Evolutionary conservation across 1,139 yeast genomes (phyloP).

Genomic region (Scheffersomyces segobiensis): DNA sequence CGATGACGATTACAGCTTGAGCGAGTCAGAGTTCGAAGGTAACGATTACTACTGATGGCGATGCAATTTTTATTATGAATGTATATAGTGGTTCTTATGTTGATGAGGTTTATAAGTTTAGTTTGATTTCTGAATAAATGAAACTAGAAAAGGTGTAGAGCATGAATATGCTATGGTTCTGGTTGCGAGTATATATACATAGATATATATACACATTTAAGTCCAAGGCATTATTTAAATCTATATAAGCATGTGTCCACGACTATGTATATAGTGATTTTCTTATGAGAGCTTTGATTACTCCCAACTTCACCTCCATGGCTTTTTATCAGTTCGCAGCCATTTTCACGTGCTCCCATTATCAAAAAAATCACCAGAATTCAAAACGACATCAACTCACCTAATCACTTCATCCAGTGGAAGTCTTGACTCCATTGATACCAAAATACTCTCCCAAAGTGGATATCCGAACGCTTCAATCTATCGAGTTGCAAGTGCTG

Average conservation of each 20-base stretch:
- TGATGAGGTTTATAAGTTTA: neutral
- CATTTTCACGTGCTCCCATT: neutral
- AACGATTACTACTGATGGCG: constrained; percentile 42
- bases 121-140: neutral
- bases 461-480: neutral
- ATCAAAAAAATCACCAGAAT: neutral
- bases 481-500: neutral
- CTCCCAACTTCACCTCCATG: neutral
- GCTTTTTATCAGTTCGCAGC: neutral
- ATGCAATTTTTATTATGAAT: neutral
- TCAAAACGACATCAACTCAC: neutral
- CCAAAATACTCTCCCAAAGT: neutral
- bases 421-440: neutral
- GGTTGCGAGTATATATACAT: no score
- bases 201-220: no score
- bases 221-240: no score
- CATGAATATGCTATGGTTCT: no score
- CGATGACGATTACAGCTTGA: constrained; percentile 23
- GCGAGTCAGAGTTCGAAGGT: constrained; percentile 41
- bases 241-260: no score
- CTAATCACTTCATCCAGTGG: neutral
- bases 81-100: neutral
- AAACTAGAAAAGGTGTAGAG: neutral
- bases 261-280: no score
- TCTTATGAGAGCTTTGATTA: neutral